Evolutionary conservation across 192 early-diverging fungal species (phyloP), one percentile per base, ranked within the genome.

Genomic region (Jimgerdemannia lactiflua): DNA sequence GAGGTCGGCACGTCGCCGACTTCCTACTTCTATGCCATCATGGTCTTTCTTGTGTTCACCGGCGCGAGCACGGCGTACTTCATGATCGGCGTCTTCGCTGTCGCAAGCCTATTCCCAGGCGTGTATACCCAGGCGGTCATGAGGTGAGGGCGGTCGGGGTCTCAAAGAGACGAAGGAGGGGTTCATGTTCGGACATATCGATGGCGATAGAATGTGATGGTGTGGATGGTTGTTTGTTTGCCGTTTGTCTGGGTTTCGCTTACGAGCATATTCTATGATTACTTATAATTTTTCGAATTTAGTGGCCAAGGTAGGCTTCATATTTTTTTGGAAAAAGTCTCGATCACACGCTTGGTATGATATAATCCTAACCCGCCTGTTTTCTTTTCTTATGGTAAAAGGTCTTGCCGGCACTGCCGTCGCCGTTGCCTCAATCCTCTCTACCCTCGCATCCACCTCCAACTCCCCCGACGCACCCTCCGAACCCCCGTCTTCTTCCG

Each of bases 71-170:
- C 90, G 42, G 88, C 90, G 4, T 81, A 92, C 67, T 80, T 89
- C 11, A 88, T 91, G 65, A 89, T 89, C 71, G 91, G 87, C 66
- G 79, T 91, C 43, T 93, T 95, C 83, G 91, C 89, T 29, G 80
- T 91, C n/a, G 92, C 89, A 0, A 85, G 89, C 10, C 88, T 87
- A 49, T 92, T 94, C 75, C 87, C 92, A 7, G 86, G 90, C 4
- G 80, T 78, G 39, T 89, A 94, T 74, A 82, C 89, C 18, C 91
- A 94, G 74, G 92, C 91, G 3, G 87, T 94, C 4, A 87, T 95
- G 79, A 88, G 91, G 88, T 89, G 84, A 41, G 64, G 10, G 64
- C 11, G n/a, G 10, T 64, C 11, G 64, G 64, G n/a, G 10, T 64
- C 11, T 10, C 64, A 64, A 71, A 20, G 4, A n/a, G n/a, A n/a